A percentile compares a stretch with the other conserved stretches of the same genome.
phyloP scores from a whole-genome alignment of 2,329 filamentous ascomycete species.

The Fusarium longipes region DNA sequence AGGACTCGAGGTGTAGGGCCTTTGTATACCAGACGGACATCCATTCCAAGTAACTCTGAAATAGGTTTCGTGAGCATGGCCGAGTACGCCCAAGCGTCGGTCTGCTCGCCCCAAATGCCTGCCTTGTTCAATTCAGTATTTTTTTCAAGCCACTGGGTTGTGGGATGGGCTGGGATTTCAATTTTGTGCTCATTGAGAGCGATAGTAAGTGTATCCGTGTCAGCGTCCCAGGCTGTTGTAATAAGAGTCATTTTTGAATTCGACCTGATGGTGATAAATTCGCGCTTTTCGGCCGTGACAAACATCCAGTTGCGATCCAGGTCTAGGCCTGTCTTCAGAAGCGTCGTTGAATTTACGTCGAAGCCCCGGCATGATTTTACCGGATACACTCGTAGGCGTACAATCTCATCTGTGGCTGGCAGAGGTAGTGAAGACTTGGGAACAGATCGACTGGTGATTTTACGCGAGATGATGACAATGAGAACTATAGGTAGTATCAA shows the following conservation, averaged over 20 bases:
- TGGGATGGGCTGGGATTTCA: slow-evolving; percentile 66
- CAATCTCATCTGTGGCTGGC: slow-evolving; percentile 39
- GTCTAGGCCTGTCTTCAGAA: slow-evolving; percentile 68
- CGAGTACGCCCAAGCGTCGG: slow-evolving; percentile 67
- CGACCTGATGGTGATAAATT: slow-evolving; percentile 72
- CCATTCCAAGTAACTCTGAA: slow-evolving; percentile 64
- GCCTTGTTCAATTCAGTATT: slow-evolving; percentile 63
- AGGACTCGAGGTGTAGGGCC: slow-evolving; percentile 66
- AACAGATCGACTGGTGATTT: neutral
- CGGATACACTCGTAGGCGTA: slow-evolving; percentile 66
- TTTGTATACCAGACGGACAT: slow-evolving; percentile 70
- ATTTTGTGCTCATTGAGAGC: slow-evolving; percentile 58
- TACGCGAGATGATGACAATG: slow-evolving; percentile 14
- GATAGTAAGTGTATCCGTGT: slow-evolving; percentile 59
- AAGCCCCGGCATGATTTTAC: slow-evolving; percentile 75
- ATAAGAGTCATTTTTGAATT: slow-evolving; percentile 72
- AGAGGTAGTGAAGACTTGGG: slow-evolving; percentile 13
- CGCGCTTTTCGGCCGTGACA: slow-evolving; percentile 61
- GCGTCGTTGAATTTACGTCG: slow-evolving; percentile 60
- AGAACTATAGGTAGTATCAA: slow-evolving; percentile 16
- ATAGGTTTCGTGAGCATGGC: slow-evolving; percentile 63
- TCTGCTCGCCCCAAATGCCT: slow-evolving; percentile 69
- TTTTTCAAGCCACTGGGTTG: slow-evolving; percentile 61
- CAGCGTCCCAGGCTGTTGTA: slow-evolving; percentile 47
- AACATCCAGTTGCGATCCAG: slow-evolving; percentile 76